Conservation (phyloP, 352 stramenopile species). For the Pythium periplocum region DNA sequence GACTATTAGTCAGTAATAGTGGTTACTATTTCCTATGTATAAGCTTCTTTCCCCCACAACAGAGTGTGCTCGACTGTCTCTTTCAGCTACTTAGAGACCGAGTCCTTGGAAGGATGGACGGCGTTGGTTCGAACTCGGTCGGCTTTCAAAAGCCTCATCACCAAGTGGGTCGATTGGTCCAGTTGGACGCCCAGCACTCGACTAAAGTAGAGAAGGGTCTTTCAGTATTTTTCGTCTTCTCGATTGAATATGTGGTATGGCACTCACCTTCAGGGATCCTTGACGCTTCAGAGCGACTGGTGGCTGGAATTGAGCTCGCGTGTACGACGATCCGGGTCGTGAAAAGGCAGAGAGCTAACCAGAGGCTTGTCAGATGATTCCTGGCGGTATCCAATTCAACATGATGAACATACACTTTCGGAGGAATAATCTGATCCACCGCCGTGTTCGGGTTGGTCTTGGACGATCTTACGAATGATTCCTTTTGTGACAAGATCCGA, state of each 20-base stretch:
- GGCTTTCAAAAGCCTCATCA: constrained; percentile 30
- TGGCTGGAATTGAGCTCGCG: constrained; percentile 50
- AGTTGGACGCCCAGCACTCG: constrained; percentile 31
- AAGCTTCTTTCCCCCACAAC: too few species aligned
- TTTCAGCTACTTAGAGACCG: constrained; percentile 24
- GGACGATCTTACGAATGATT: constrained; percentile 29
- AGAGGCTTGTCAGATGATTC: background rate
- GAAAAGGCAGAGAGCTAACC: constrained; percentile 69
- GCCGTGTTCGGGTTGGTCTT: constrained; percentile 25
- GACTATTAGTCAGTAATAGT: constrained; percentile 21
- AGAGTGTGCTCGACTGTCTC: too few species aligned
- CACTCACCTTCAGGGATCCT: constrained; percentile 40
- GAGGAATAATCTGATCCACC: constrained; percentile 30
- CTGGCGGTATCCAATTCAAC: too few species aligned
- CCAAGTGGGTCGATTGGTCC: constrained; percentile 62
- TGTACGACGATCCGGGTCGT: constrained; percentile 68
- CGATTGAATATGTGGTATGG: too few species aligned
- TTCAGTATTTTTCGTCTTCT: too few species aligned
- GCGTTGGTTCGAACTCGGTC: constrained; percentile 44
- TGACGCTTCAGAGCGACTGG: constrained; percentile 32
- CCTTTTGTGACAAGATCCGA: constrained; percentile 27
- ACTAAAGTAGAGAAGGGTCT: constrained; percentile 17
- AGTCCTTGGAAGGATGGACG: constrained; percentile 55
- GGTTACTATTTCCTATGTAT: background rate
- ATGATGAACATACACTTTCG: constrained; percentile 30